Percentiles rank a stretch among this genome's conserved stretches.
These are phyloP conservation scores for Haplographium delicatum DNA, from an alignment of 495 filamentous ascomycete genomes.

Conservation along the genomic window DNA sequence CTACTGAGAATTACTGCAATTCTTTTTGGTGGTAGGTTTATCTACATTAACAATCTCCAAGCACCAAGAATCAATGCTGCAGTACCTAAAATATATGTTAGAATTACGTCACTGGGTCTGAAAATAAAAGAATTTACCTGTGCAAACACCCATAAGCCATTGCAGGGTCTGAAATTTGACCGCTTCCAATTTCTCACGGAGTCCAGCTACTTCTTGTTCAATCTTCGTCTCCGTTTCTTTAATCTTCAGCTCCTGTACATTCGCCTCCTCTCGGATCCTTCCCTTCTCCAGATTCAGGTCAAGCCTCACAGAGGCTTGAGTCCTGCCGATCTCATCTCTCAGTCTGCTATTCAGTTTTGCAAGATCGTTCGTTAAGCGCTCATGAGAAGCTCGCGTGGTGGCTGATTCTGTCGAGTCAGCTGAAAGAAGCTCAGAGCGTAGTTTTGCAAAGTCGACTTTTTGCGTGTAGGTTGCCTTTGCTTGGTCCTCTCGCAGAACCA, in stretches of 20 bases:
- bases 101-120: no score
- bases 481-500: slow-evolving; percentile 94
- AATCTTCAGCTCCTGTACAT: slow-evolving; percentile 94
- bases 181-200: slow-evolving; percentile 87
- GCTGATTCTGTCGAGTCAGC: slow-evolving; percentile 86
- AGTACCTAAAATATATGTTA: no score
- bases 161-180: slow-evolving; percentile 98
- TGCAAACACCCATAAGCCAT: slow-evolving; percentile 98
- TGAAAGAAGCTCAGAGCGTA: slow-evolving; percentile 87
- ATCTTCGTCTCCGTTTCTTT: slow-evolving; percentile 98
- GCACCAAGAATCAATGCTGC: slow-evolving; percentile 92
- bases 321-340: slow-evolving; percentile 88
- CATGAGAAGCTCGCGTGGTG: slow-evolving; percentile 83
- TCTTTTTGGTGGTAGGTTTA: no score
- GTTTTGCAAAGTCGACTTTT: slow-evolving; percentile 99
- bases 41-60: slow-evolving; percentile 77
- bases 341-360: slow-evolving; percentile 84
- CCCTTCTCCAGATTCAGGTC: slow-evolving; percentile 98
- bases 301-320: slow-evolving; percentile 83
- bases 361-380: slow-evolving; percentile 89
- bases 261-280: slow-evolving; percentile 91
- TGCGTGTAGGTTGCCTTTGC: slow-evolving; percentile 90
- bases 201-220: slow-evolving; percentile 90
- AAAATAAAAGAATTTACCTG: slow-evolving; percentile 42
- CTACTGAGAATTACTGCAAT: no score